phyloP scores from a whole-genome alignment of 805 yeast genomes.

The Pichia membranifaciens region DNA sequence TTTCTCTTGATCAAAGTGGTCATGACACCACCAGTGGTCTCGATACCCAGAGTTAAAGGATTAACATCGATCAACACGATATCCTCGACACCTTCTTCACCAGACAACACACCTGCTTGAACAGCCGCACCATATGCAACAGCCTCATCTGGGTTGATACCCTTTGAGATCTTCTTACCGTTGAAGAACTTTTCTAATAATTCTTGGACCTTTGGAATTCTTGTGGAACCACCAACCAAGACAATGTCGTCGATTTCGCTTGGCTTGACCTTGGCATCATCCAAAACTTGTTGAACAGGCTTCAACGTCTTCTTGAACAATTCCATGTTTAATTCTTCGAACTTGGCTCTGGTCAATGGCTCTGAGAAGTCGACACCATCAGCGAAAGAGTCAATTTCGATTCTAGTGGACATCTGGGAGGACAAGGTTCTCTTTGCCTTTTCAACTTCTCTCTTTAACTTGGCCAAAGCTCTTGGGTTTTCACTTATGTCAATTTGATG shows the following conservation, averaged over 20 bases:
- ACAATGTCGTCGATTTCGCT: conserved; percentile 91
- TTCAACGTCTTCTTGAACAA: conserved; percentile 90
- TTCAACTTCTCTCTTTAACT: conserved; percentile 95
- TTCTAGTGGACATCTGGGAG: conserved; percentile 90
- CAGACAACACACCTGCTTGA: conserved; percentile 95
- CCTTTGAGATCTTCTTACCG: conserved; percentile 95
- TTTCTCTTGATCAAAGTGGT: conserved; percentile 91
- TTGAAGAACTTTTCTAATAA: conserved; percentile 83
- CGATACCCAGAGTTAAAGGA: conserved; percentile 92
- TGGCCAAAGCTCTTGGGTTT: conserved; percentile 82
- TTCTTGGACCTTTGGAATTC: conserved; percentile 98
- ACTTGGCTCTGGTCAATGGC: conserved; percentile 94
- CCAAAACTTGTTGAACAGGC: conserved; percentile 93
- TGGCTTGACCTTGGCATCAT: conserved; percentile 86
- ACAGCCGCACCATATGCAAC: conserved; percentile 99
- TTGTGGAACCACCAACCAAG: conserved; percentile 97
- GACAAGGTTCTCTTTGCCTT: conserved; percentile 96
- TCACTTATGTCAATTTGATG: conserved; percentile 75
- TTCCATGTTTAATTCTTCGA: conserved; percentile 92
- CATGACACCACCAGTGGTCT: conserved; percentile 97
- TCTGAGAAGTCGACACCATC: conserved; percentile 96
- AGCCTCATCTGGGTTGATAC: conserved; percentile 99
- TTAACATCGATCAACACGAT: conserved; percentile 88
- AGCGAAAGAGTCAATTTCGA: conserved; percentile 90
- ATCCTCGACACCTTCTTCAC: conserved; percentile 91